Conservation (phyloP, 1,139 yeast genomes). For the Blastobotrys niveus region DNA sequence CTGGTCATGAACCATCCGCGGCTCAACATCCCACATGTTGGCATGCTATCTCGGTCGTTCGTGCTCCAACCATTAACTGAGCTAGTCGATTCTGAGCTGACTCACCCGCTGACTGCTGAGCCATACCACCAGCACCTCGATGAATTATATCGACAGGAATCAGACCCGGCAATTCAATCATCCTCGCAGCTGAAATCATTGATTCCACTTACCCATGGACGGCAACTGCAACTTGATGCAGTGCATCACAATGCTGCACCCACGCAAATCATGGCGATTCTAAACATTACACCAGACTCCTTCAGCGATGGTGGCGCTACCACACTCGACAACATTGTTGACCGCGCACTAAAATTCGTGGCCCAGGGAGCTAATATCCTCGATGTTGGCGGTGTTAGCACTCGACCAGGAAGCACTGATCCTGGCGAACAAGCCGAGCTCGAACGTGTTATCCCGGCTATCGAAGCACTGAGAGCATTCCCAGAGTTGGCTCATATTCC, state of each 20-base stretch:
- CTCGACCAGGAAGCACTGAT: constrained; percentile 72
- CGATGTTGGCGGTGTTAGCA: constrained; percentile 91
- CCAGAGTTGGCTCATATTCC: constrained; percentile 43
- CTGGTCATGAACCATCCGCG: constrained; percentile 48
- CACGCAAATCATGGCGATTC: constrained; percentile 66
- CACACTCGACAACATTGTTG: constrained; percentile 39
- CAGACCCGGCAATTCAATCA: constrained; percentile 20
- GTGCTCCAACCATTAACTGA: constrained; percentile 88
- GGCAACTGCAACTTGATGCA: constrained; percentile 27
- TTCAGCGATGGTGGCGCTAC: constrained; percentile 81
- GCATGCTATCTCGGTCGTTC: constrained; percentile 84
- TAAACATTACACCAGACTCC: constrained; percentile 90
- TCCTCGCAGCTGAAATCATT: constrained; percentile 30
- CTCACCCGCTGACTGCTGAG: constrained; percentile 83
- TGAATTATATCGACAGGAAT: constrained; percentile 44
- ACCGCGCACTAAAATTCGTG: constrained; percentile 42
- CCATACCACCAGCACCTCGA: constrained; percentile 62
- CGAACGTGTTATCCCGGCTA: constrained; percentile 61
- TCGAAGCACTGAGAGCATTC: constrained; percentile 50
- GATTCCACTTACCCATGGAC: constrained; percentile 29
- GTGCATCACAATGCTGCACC: constrained; percentile 20
- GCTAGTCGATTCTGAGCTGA: constrained; percentile 53
- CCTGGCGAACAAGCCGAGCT: constrained; percentile 57
- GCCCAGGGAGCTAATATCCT: constrained; percentile 59
- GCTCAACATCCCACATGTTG: constrained; percentile 75